Evolutionary conservation across 139 green algal genomes (phyloP).

Genomic region (Volvox reticuliferus): DNA sequence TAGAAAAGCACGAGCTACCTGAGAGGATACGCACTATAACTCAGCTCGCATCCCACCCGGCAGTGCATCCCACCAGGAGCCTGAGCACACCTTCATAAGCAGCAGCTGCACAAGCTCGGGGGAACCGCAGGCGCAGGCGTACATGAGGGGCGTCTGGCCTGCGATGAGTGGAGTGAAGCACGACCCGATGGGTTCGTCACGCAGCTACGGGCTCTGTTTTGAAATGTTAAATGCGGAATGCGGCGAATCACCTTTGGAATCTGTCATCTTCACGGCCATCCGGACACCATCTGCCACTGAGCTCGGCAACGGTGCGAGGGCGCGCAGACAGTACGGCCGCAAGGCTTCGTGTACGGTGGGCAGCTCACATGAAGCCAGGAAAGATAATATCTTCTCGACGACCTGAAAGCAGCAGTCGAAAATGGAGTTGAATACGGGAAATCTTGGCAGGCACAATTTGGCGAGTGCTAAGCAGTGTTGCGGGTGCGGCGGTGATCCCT

Average conservation of each 20-base stretch:
- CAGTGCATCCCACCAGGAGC: too few relatives aligned
- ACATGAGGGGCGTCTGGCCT: constrained; percentile 62
- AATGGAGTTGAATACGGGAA: not conserved
- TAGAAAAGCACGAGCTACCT: too few relatives aligned
- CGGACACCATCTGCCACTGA: not conserved
- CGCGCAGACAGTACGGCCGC: constrained; percentile 9
- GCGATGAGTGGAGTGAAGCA: not conserved
- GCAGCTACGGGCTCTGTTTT: not conserved
- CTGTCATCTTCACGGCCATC: constrained; percentile 3
- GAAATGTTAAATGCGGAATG: too few relatives aligned
- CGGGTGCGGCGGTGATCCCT: not conserved
- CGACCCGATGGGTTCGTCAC: not conserved
- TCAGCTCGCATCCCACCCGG: too few relatives aligned
- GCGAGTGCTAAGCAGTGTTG: not conserved
- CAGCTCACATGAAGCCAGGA: not conserved
- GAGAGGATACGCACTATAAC: too few relatives aligned
- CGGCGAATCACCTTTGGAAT: not conserved
- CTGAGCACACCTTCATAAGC: constrained; percentile 22
- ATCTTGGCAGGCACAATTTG: not conserved
- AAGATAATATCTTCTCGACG: not conserved
- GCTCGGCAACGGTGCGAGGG: not conserved
- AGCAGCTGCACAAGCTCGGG: constrained; percentile 41
- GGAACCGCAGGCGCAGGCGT: constrained; percentile 39
- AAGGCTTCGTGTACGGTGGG: not conserved
- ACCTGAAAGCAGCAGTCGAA: not conserved